Conservation (phyloP, 768 basidiomycete genomes). For the Lactarius hatsudake region DNA sequence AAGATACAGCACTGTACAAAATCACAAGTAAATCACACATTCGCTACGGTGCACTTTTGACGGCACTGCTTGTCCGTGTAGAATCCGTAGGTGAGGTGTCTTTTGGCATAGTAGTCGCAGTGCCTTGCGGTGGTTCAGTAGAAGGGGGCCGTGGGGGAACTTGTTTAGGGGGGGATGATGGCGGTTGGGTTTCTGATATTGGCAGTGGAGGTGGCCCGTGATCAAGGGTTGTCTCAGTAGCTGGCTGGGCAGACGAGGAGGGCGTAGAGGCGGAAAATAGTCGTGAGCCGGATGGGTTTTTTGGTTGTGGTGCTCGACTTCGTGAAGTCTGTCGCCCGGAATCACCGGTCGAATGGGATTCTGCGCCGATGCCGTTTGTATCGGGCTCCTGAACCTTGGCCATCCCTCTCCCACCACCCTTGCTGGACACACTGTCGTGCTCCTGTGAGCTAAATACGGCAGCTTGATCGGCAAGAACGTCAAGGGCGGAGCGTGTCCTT, state of each 20-base stretch:
- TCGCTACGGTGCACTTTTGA: constrained; percentile 5
- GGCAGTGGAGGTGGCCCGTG: constrained; percentile 8
- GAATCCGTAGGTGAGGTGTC: background rate
- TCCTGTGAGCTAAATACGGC: constrained; percentile 44
- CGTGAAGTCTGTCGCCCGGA: constrained; percentile 1
- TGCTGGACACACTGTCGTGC: constrained; percentile 21
- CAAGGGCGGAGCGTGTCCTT: constrained; percentile 44
- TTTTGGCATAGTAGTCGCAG: background rate
- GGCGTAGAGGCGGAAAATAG: background rate
- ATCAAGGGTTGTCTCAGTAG: background rate
- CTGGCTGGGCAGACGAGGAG: background rate
- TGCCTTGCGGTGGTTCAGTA: constrained; percentile 3
- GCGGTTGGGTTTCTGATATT: constrained; percentile 3
- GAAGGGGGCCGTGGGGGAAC: background rate
- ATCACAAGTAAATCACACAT: background rate
- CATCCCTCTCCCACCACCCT: constrained; percentile 26
- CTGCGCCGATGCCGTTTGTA: background rate
- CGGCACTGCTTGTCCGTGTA: constrained; percentile 5
- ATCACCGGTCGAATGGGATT: background rate
- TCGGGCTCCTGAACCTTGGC: constrained; percentile 17
- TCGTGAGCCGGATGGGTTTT: background rate
- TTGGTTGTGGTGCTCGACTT: background rate
- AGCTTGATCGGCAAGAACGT: constrained; percentile 74
- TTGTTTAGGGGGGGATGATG: background rate
- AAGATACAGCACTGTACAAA: constrained; percentile 23